A percentile compares a stretch with the other conserved stretches of the same genome.
phyloP scores from a whole-genome alignment of 768 basidiomycete genomes.

The Leucocoprinus birnbaumii region DNA sequence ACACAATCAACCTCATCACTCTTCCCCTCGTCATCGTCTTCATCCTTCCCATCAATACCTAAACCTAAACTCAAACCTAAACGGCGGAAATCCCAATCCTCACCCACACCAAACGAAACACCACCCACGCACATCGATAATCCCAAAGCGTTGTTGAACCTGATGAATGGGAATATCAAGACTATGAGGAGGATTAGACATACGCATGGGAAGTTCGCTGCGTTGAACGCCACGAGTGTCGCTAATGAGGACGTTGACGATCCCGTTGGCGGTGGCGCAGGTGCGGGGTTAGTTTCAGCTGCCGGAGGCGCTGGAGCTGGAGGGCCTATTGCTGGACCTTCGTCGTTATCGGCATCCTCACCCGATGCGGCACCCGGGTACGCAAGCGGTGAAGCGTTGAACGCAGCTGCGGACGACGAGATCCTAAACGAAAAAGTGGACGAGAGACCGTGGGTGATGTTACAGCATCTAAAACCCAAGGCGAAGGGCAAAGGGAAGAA shows the following conservation, averaged over 20 bases:
- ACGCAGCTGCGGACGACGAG: slow-evolving; percentile 30
- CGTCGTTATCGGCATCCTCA: no score
- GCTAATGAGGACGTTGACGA: slow-evolving; percentile 34
- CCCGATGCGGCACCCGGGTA: no score
- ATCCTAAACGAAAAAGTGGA: slow-evolving; percentile 48
- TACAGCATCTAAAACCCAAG: no score
- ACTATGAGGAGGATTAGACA: slow-evolving; percentile 71
- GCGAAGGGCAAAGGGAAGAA: slow-evolving; percentile 22
- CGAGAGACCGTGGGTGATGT: slow-evolving; percentile 54
- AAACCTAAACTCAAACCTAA: slow-evolving; percentile 12
- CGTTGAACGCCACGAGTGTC: slow-evolving; percentile 38
- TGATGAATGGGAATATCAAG: slow-evolving; percentile 77
- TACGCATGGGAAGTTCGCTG: slow-evolving; percentile 69
- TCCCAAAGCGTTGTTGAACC: slow-evolving; percentile 50
- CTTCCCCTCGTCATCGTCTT: background rate
- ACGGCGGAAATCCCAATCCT: slow-evolving; percentile 11
- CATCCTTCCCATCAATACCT: background rate
- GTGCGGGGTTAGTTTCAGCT: slow-evolving; percentile 28
- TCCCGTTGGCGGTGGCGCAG: no score
- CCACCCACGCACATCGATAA: slow-evolving; percentile 18
- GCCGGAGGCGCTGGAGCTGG: slow-evolving; percentile 15
- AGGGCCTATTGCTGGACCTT: background rate
- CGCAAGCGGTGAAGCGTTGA: slow-evolving; percentile 18
- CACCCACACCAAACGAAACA: background rate
- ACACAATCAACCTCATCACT: background rate